Percentiles rank a stretch among this genome's conserved stretches.
These are phyloP conservation scores for Cocos nucifera DNA, from an alignment of 176 grass and related monocot genomes.

Conservation along the genomic window DNA sequence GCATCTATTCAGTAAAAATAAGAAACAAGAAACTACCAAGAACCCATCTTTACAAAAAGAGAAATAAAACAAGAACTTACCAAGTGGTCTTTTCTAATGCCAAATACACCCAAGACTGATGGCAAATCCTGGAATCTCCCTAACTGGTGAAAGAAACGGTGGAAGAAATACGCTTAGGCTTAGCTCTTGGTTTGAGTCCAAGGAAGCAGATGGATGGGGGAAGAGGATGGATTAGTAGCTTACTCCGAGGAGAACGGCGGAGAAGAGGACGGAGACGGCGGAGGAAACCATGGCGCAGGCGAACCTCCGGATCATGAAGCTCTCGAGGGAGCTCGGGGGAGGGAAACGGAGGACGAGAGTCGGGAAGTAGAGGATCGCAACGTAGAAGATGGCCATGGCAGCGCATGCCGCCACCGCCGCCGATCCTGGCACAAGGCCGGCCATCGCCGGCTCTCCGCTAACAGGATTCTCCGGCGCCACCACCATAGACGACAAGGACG, in stretches of 20 bases:
- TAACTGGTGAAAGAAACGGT: conserved; percentile 6
- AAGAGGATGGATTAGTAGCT: background rate
- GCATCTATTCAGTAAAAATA: background rate
- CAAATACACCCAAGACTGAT: conserved; percentile 42
- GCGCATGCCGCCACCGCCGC: conserved; percentile 36
- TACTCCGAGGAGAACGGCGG: conserved; percentile 43
- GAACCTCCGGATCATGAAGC: conserved; percentile 54
- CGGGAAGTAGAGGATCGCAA: conserved; percentile 52
- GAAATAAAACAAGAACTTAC: conserved; percentile 20
- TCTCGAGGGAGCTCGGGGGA: conserved; percentile 33
- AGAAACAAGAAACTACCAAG: background rate
- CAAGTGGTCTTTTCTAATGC: conserved; percentile 53
- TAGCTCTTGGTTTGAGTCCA: no score
- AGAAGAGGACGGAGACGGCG: conserved; percentile 28
- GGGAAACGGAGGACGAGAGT: conserved; percentile 45
- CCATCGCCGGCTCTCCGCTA: background rate
- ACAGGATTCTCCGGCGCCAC: no score
- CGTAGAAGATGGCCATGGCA: conserved; percentile 54
- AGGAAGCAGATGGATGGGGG: background rate
- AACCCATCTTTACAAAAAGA: background rate
- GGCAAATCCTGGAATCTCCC: conserved; percentile 19
- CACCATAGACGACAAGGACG: no score
- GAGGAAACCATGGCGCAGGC: conserved; percentile 51
- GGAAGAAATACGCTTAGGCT: no score
- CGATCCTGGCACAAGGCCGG: conserved; percentile 10